Base-by-base conservation (phyloP, 2,329 filamentous ascomycete species). In the Incumbomyces delicatus region DNA sequence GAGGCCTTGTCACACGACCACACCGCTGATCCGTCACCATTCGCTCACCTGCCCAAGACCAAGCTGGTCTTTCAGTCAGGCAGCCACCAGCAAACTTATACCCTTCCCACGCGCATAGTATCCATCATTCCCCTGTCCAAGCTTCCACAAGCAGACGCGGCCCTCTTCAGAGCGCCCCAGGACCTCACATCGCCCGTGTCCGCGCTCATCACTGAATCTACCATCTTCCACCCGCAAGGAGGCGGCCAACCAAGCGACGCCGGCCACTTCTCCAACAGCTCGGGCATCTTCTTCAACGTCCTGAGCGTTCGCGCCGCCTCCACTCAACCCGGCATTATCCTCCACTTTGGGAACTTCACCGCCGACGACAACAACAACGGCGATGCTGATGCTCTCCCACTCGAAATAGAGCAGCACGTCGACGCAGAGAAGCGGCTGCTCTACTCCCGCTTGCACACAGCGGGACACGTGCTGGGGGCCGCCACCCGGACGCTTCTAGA, bases 191-290 rank as follows among this genome's bases (percentile, higher is more conserved):
- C 22, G 8, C 4, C 22, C 4, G 13, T 45, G 16, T 45, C 16
- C 42, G 42, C 20, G 13, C 17, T 85, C 16, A 70, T 78, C 5
- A 83, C 79, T 0, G 67, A 75, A 1, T 64, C 75, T 39, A 87
- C 83, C n/a, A 80, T 87, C 50, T 87, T 87, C 63, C 80, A 87
- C 51, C 78, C 81, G 0, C 83, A 87, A 61, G 83, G 83, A 16
- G 83, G 83, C 50, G 83, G 83, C 6, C 83, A 87, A 57, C 83
- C 83, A 1, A 81, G 76, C 0, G 83, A 87, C 51, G 69, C 72
- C 10, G 83, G 83, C 16, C 65, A 59, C 34, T 82, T 87, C 51
- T 64, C 63, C 0, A 35, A 5, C 11, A 33, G 52, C 10, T 45
- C 54, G 13, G 55, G 55, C 6, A 48, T n/a, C 20, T 46, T 39